Conservation (phyloP, 495 filamentous ascomycete genomes). For the Clavariopsis aquatica region DNA sequence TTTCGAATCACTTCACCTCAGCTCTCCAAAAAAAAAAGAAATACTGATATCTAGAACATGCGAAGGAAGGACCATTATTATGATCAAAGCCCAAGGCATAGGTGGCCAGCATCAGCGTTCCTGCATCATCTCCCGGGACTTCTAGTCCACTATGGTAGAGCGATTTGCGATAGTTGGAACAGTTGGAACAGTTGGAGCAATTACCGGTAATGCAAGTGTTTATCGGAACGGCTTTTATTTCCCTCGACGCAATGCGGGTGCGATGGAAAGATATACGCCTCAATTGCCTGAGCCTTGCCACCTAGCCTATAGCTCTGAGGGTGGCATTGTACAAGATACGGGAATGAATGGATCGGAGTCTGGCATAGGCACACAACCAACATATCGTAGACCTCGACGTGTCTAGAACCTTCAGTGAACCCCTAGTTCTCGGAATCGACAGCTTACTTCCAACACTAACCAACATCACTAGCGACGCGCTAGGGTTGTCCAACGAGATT, state of each 20-base stretch:
- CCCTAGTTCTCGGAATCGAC: slow-evolving; percentile 34
- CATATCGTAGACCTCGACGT: slow-evolving; percentile 39
- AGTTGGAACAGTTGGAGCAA: slow-evolving; percentile 30
- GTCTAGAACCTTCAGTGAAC: slow-evolving; percentile 27
- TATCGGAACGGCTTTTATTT: slow-evolving; percentile 24
- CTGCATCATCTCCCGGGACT: too few species aligned
- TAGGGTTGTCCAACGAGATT: slow-evolving; percentile 9
- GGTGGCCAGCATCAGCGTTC: too few species aligned
- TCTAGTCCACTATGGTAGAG: too few species aligned
- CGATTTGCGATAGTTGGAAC: too few species aligned
- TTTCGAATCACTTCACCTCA: too few species aligned
- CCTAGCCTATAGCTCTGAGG: slow-evolving; percentile 36
- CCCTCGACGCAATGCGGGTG: slow-evolving; percentile 25
- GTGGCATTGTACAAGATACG: slow-evolving; percentile 38
- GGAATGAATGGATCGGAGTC: slow-evolving; percentile 32
- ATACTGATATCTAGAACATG: too few species aligned
- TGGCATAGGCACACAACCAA: slow-evolving; percentile 35
- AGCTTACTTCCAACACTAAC: slow-evolving; percentile 23
- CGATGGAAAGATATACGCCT: slow-evolving; percentile 37
- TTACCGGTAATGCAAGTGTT: slow-evolving; percentile 30
- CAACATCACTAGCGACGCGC: background rate
- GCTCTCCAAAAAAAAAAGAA: too few species aligned
- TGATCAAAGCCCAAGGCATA: too few species aligned
- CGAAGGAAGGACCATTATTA: too few species aligned
- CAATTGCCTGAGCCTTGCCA: slow-evolving; percentile 30